Base-by-base conservation (phyloP, 164 flowering plant genomes). In the Magnolia sinica region DNA sequence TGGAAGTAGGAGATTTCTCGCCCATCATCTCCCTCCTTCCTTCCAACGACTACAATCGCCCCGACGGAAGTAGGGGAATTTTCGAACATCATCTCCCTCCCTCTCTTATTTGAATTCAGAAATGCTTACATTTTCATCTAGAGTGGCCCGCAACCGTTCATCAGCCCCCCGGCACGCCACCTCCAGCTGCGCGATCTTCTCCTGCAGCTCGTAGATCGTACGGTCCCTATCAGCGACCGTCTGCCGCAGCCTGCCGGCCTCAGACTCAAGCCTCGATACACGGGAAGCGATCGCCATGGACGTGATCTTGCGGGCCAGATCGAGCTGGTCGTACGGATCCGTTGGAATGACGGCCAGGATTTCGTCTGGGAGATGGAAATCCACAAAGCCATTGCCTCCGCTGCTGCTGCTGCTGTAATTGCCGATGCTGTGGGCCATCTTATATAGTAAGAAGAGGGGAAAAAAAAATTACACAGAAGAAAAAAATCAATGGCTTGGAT, bases 251-350 rank as follows among this genome's bases (percentile, higher is more conserved):
- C 85, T 79, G 0, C 82, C 84, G 19, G 80, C 59, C 78, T 95
- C 97, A 6, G 89, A 49, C 83, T 95, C 98, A 27, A 93, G 91
- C 64, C 87, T 91, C n/a, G 97, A 87, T 10, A 95, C 97, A 68
- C 98, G 91, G 64, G 98, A 91, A 8, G 97, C 97, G 24, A 95
- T 91, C 6, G 97, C 97, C 95, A 95, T 86, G 51, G 98, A 93
- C 14, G 98, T 95, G 50, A 95, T 90, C 87, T 95, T 95, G 63
- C 98, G 78, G 0, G 97, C 98, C 77, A 95, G 89, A 84, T 95
- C 98, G 71, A 95, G 89, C 85, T 93, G 98, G 49, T 91, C 95
- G 82, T 91, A 93, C 0, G 98, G 97, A 80, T 95, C 96, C 55
- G 90, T 85, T 4, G 98, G 98, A 5, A 95, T 93, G 76, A 91